Percentiles rank a stretch among this genome's conserved stretches.
Conservation (phyloP, 495 filamentous ascomycete species). For the Aspergillus egyptiacus region DNA sequence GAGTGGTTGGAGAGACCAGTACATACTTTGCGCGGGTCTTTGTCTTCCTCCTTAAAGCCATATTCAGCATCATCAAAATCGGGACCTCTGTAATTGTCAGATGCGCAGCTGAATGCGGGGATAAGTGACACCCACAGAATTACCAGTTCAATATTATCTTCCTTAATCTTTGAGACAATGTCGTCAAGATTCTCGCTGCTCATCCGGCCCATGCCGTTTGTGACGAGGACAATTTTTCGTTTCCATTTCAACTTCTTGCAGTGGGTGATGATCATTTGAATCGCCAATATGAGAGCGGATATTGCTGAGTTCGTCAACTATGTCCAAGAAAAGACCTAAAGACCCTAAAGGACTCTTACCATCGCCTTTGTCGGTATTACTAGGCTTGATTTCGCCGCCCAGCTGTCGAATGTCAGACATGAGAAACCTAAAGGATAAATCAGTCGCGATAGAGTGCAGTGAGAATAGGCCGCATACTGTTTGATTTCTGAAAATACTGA, state of each 20-base stretch:
- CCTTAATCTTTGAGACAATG: constrained; percentile 65
- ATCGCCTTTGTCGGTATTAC: constrained; percentile 68
- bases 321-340: background rate
- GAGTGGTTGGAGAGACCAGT: background rate
- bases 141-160: constrained; percentile 67
- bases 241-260: constrained; percentile 89
- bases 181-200: constrained; percentile 57
- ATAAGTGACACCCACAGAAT: constrained; percentile 57
- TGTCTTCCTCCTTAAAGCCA: constrained; percentile 90
- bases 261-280: constrained; percentile 74
- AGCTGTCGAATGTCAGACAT: constrained; percentile 64
- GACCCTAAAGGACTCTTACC: constrained; percentile 34
- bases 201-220: constrained; percentile 67
- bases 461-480: constrained; percentile 41
- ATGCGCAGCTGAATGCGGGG: background rate
- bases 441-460: background rate
- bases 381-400: constrained; percentile 56
- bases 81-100: constrained; percentile 60
- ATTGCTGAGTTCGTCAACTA: constrained; percentile 44
- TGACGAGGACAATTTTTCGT: constrained; percentile 76
- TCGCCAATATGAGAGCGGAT: constrained; percentile 77
- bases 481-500: constrained; percentile 64
- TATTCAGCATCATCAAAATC: constrained; percentile 94
- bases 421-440: constrained; percentile 46
- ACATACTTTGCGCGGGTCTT: constrained; percentile 58